phyloP scores from a whole-genome alignment of 257 asterid genomes.

The Misopates orontium region DNA sequence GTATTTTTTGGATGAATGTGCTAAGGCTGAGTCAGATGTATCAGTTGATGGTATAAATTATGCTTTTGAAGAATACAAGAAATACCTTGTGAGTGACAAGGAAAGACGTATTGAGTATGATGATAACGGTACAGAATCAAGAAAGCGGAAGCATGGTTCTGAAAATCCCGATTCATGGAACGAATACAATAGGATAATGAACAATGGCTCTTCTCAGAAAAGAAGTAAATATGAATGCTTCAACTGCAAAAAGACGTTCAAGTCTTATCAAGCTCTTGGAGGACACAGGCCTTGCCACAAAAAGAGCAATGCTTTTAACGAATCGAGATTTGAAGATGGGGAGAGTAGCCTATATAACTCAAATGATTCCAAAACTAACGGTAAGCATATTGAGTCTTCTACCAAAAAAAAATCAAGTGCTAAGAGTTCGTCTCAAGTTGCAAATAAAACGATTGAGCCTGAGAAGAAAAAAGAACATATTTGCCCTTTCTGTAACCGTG shows the following conservation, averaged over 20 bases:
- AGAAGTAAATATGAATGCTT: slow-evolving; percentile 77
- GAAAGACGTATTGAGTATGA: slow-evolving; percentile 33
- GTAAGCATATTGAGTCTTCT: slow-evolving; percentile 39
- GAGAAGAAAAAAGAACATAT: slow-evolving; percentile 61
- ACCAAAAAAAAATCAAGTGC: slow-evolving; percentile 40
- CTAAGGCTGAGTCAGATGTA: slow-evolving; percentile 68
- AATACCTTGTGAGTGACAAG: slow-evolving; percentile 1
- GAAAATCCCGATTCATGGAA: neutral
- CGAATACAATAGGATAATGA: slow-evolving; percentile 44
- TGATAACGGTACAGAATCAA: slow-evolving; percentile 35
- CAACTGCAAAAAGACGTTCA: slow-evolving; percentile 80
- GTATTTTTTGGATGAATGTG: slow-evolving; percentile 74
- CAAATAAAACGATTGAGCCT: slow-evolving; percentile 38
- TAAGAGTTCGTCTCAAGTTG: slow-evolving; percentile 37
- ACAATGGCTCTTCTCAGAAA: slow-evolving; percentile 42
- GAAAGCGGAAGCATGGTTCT: slow-evolving; percentile 2
- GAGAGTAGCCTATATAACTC: slow-evolving; percentile 61
- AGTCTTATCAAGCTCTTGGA: slow-evolving; percentile 90
- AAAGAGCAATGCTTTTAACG: slow-evolving; percentile 35
- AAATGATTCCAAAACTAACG: slow-evolving; percentile 29
- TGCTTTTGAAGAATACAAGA: slow-evolving; percentile 30
- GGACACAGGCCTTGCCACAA: slow-evolving; percentile 96
- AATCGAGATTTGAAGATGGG: slow-evolving; percentile 53
- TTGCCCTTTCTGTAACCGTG: slow-evolving; percentile 75
- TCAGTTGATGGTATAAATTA: slow-evolving; percentile 51